Evolutionary conservation across 2,329 filamentous ascomycete genomes (phyloP).

Genomic region (Cadophora luteo-olivacea): DNA sequence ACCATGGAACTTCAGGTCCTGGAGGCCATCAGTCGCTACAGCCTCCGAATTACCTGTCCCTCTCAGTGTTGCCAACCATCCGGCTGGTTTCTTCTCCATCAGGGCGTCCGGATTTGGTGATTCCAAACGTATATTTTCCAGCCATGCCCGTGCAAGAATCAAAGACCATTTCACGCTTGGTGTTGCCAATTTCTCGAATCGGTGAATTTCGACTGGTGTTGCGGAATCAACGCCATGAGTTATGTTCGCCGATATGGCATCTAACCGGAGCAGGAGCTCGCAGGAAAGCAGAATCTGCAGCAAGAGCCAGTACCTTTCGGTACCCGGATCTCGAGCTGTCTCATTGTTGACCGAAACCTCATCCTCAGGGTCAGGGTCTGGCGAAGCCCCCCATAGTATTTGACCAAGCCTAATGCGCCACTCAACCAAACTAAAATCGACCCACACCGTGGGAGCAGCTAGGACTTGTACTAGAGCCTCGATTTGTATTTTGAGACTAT

Average conservation of each 20-base stretch:
- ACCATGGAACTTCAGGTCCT: constrained; percentile 45
- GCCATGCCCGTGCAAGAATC: constrained; percentile 67
- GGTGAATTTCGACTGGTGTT: constrained; percentile 61
- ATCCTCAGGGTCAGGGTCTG: constrained; percentile 58
- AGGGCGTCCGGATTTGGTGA: constrained; percentile 47
- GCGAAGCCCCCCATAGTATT: constrained; percentile 67
- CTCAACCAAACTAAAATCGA: constrained; percentile 76
- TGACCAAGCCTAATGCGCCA: constrained; percentile 78
- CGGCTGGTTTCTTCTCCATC: constrained; percentile 43
- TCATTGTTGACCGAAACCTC: constrained; percentile 58
- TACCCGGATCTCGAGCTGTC: constrained; percentile 57
- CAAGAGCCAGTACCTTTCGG: constrained; percentile 71
- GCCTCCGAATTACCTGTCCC: constrained; percentile 52
- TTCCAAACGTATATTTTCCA: constrained; percentile 70
- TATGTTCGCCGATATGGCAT: constrained; percentile 66
- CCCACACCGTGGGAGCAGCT: constrained; percentile 71
- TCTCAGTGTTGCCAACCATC: constrained; percentile 65
- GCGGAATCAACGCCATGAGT: constrained; percentile 59
- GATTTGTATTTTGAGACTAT: constrained; percentile 73
- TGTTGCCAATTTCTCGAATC: constrained; percentile 67
- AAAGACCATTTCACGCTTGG: constrained; percentile 71
- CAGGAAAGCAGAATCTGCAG: constrained; percentile 70
- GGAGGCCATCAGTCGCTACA: constrained; percentile 48
- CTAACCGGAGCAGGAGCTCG: constrained; percentile 69
- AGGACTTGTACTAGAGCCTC: constrained; percentile 71